Conservation (phyloP, 345 rosid genomes). For the Syzygium jambos region DNA sequence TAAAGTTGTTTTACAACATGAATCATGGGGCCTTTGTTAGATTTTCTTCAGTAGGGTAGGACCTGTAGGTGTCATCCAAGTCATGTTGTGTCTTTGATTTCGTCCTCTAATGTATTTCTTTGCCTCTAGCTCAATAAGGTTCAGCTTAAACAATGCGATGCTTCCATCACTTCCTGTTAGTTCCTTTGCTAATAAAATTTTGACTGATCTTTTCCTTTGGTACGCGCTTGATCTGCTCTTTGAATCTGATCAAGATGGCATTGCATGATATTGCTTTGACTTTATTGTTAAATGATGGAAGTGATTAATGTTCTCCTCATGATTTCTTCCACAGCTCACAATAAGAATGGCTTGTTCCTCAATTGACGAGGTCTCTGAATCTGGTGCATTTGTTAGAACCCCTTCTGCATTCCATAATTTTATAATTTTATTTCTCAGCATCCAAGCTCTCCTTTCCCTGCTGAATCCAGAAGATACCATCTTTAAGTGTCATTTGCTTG, state of each 20-base stretch:
- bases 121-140: no score
- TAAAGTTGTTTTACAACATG: neutral
- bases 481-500: conserved; percentile 1
- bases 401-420: neutral
- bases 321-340: neutral
- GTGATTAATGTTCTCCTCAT: neutral
- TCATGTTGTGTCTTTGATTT: neutral
- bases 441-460: conserved; percentile 1
- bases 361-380: neutral
- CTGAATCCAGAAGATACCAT: conserved; percentile 4
- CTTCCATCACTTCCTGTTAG: neutral
- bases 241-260: neutral
- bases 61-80: neutral
- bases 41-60: neutral
- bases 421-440: neutral
- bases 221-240: neutral
- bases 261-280: neutral
- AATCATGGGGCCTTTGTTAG: neutral
- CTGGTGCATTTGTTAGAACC: neutral
- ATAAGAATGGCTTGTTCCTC: neutral
- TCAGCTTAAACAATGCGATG: neutral
- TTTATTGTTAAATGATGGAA: neutral
- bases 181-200: neutral
- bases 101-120: neutral
- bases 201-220: no score